A percentile compares a stretch with the other conserved stretches of the same genome.
Conservation (phyloP, 2,329 filamentous ascomycete species). For the Aaosphaeria pasadenensis region DNA sequence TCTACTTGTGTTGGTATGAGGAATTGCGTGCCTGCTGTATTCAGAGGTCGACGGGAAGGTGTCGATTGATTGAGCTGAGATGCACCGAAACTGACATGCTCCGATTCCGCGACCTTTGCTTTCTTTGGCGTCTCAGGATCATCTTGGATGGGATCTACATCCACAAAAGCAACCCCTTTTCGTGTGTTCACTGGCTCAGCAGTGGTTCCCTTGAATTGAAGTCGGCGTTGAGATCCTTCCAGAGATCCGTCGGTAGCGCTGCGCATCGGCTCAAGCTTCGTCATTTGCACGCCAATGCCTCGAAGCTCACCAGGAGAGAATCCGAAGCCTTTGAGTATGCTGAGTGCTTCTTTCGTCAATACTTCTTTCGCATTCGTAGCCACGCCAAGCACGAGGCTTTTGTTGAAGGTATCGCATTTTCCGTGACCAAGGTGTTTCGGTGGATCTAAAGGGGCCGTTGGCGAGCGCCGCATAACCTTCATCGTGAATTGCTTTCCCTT, state of each 20-base stretch:
- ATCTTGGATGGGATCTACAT: conserved; percentile 46
- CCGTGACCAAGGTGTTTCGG: conserved; percentile 93
- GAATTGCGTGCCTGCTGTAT: conserved; percentile 86
- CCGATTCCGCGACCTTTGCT: conserved; percentile 19
- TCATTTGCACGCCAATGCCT: conserved; percentile 89
- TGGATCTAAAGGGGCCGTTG: conserved; percentile 85
- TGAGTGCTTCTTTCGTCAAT: conserved; percentile 79
- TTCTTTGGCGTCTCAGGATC: conserved; percentile 42
- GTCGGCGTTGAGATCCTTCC: conserved; percentile 74
- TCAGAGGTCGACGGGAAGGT: conserved; percentile 64
- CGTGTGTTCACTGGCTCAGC: conserved; percentile 26
- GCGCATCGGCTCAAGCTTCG: conserved; percentile 81
- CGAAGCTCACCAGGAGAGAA: conserved; percentile 91
- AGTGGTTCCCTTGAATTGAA: conserved; percentile 65
- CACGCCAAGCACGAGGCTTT: conserved; percentile 77
- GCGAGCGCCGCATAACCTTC: conserved; percentile 87
- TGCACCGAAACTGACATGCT: conserved; percentile 38
- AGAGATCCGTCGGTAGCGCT: conserved; percentile 46
- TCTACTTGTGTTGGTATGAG: conserved; percentile 83
- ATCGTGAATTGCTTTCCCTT: conserved; percentile 86
- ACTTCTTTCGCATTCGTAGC: conserved; percentile 72
- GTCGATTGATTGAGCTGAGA: conserved; percentile 42
- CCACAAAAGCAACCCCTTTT: conserved; percentile 14
- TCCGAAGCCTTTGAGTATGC: conserved; percentile 74
- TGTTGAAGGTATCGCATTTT: conserved; percentile 92